Conservation (phyloP, 768 basidiomycete species). For the Terana coerulea region DNA sequence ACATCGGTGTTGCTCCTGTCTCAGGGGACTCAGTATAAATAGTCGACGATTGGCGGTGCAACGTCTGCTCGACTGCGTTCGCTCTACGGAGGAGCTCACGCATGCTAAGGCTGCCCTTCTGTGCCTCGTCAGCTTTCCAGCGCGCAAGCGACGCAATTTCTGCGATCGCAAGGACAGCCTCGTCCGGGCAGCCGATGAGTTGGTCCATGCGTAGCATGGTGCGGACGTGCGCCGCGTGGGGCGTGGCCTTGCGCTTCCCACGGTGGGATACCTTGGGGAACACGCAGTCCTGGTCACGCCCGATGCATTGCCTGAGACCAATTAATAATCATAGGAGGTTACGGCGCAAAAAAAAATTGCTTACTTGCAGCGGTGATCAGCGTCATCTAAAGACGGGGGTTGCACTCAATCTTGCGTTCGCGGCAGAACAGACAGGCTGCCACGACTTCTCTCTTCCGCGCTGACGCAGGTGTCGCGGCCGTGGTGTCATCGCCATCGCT, state of each 20-base stretch:
- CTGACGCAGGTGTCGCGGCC: neutral
- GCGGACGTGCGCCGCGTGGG: conserved; percentile 19
- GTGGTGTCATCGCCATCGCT: neutral
- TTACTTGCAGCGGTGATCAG: conserved; percentile 44
- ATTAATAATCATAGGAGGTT: conserved; percentile 1
- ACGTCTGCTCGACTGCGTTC: conserved; percentile 61
- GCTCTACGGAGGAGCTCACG: conserved; percentile 71
- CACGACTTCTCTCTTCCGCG: conserved; percentile 36
- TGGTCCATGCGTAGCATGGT: conserved; percentile 53
- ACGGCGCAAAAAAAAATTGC: conserved; percentile 16
- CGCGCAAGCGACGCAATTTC: conserved; percentile 68
- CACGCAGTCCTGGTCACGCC: conserved; percentile 41
- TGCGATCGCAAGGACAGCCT: conserved; percentile 69
- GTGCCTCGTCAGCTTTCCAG: conserved; percentile 67
- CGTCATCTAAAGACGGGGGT: conserved; percentile 35
- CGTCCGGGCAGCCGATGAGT: conserved; percentile 76
- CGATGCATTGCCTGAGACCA: conserved; percentile 40
- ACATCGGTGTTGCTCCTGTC: conserved; percentile 1
- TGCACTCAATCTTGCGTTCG: conserved; percentile 49
- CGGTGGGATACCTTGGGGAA: conserved; percentile 47
- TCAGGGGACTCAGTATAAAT: conserved; percentile 11
- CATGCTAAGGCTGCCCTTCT: conserved; percentile 63
- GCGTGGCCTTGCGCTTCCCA: conserved; percentile 38
- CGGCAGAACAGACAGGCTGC: conserved; percentile 47
- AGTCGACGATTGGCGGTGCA: conserved; percentile 42